These are phyloP conservation scores for Coleophoma cylindrospora DNA, from an alignment of 2,329 filamentous ascomycete species.

Conservation along the genomic window DNA sequence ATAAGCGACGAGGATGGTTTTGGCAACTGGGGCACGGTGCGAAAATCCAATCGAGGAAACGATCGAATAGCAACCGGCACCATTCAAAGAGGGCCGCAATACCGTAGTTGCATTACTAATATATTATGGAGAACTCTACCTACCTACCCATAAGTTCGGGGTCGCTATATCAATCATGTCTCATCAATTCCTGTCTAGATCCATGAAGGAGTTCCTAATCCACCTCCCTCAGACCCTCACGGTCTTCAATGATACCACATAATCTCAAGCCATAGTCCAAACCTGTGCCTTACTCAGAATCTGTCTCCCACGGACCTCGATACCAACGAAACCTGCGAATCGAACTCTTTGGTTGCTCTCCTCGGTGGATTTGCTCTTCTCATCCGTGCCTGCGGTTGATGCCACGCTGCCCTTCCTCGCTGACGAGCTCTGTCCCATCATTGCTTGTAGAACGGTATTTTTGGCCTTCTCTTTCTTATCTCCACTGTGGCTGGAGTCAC, in stretches of 20 bases:
- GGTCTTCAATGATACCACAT: not conserved
- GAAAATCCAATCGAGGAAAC: too few relatives aligned
- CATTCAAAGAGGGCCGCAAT: not conserved
- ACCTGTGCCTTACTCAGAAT: conserved; percentile 73
- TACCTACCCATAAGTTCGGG: not conserved
- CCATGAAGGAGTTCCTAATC: not conserved
- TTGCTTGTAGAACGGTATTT: conserved; percentile 31
- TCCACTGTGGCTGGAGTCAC: conserved; percentile 20
- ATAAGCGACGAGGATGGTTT: too few relatives aligned
- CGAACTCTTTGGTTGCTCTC: conserved; percentile 49
- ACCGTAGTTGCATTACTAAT: not conserved
- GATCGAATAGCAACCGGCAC: too few relatives aligned
- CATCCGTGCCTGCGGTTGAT: conserved; percentile 5
- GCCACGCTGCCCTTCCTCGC: conserved; percentile 12
- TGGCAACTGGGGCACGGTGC: too few relatives aligned
- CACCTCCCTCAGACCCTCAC: not conserved
- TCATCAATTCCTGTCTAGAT: not conserved
- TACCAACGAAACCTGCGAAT: conserved; percentile 68
- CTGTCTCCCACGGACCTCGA: conserved; percentile 72
- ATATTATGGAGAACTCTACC: not conserved
- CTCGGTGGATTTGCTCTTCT: conserved; percentile 18
- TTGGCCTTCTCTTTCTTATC: conserved; percentile 28
- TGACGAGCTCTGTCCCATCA: conserved; percentile 23
- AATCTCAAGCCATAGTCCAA: conserved; percentile 46
- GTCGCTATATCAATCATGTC: not conserved